Conservation (phyloP, 352 stramenopile genomes). For the Globisporangium rhizosaccharum region DNA sequence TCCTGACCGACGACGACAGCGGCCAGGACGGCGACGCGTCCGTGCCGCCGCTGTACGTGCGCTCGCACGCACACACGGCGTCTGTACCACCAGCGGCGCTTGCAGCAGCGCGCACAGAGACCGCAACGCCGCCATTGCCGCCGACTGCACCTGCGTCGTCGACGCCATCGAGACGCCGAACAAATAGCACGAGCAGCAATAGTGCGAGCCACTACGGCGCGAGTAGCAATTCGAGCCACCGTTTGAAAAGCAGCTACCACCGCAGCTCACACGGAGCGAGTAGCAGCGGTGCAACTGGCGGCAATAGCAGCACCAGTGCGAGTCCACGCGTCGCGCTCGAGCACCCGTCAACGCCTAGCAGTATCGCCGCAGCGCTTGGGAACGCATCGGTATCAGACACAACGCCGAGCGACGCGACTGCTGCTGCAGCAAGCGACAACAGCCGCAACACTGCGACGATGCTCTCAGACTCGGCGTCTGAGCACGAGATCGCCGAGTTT, state of each 20-base stretch:
- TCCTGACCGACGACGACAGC: constrained; percentile 10
- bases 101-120: background rate
- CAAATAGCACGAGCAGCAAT: background rate
- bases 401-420: background rate
- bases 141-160: background rate
- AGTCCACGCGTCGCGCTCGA: constrained; percentile 4
- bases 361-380: constrained; percentile 7
- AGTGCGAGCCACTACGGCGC: background rate
- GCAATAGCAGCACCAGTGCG: constrained; percentile 3
- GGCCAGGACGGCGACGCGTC: constrained; percentile 2
- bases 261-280: background rate
- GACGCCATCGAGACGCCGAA: constrained; percentile 6
- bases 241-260: background rate
- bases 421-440: constrained; percentile 3
- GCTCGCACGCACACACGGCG: background rate
- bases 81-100: background rate
- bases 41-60: constrained; percentile 7
- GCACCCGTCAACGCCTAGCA: background rate
- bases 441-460: constrained; percentile 18
- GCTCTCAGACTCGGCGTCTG: constrained; percentile 61
- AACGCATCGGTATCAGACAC: background rate
- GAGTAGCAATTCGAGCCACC: background rate
- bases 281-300: background rate
- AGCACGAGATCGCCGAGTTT: constrained; percentile 74
- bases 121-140: constrained; percentile 1